Conservation (phyloP, 441 rosid species). For the Gossypium trilobum region DNA sequence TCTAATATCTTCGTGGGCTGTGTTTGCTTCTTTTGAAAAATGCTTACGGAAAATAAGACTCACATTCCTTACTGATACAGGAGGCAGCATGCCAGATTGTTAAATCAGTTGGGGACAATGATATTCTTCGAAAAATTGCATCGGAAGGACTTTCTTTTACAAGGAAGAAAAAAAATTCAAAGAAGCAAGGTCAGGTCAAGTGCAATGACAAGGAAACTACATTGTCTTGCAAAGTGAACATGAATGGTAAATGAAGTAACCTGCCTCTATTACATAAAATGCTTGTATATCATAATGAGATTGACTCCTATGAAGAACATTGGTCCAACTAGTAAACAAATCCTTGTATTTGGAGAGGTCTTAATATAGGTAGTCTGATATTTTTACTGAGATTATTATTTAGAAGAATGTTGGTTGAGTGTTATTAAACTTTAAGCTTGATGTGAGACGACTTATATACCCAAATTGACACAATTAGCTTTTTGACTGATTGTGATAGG, state of each 20-base stretch:
- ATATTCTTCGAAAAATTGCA: constrained; percentile 45
- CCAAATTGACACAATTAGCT: constrained; percentile 5
- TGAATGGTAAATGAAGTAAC: constrained; percentile 32
- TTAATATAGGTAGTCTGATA: background rate
- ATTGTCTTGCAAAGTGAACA: constrained; percentile 17
- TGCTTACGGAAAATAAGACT: constrained; percentile 3
- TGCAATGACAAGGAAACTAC: constrained; percentile 23
- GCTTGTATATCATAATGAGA: background rate
- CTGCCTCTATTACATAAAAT: constrained; percentile 7
- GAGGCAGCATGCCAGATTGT: constrained; percentile 74
- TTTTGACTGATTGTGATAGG: constrained; percentile 28
- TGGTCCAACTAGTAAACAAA: background rate
- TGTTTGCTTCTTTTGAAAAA: constrained; percentile 2
- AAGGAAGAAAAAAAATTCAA: constrained; percentile 40
- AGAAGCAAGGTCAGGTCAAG: constrained; percentile 31
- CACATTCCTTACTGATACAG: constrained; percentile 28
- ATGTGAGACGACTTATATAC: background rate
- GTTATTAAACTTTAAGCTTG: background rate
- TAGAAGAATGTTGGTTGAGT: background rate
- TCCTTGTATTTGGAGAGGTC: background rate
- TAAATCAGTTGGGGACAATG: constrained; percentile 54
- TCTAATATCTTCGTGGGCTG: constrained; percentile 8
- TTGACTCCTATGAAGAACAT: background rate
- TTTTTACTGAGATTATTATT: background rate
- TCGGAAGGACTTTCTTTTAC: constrained; percentile 49